Percentiles rank a stretch among this genome's conserved stretches.
phyloP scores from a whole-genome alignment of 2,329 filamentous ascomycete genomes.

The Ambrosiella xylebori region DNA sequence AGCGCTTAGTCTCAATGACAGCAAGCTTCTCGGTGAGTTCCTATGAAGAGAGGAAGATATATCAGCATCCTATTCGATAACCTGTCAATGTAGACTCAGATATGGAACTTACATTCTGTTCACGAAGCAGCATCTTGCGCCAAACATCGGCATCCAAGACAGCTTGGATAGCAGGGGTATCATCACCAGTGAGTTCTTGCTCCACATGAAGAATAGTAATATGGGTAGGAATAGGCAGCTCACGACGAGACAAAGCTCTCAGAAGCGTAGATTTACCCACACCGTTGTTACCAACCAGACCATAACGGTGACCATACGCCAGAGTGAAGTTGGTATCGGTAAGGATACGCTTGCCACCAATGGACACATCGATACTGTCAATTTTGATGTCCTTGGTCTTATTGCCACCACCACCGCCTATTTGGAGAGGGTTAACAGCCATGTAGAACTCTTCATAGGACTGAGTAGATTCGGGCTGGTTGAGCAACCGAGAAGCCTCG shows the following conservation, averaged over 20 bases:
- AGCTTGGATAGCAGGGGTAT: slow-evolving; percentile 85
- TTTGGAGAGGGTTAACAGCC: slow-evolving; percentile 90
- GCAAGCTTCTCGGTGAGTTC: slow-evolving; percentile 65
- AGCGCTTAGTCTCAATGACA: slow-evolving; percentile 59
- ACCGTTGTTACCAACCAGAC: slow-evolving; percentile 98
- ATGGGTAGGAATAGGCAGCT: slow-evolving; percentile 85
- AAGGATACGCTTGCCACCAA: slow-evolving; percentile 74
- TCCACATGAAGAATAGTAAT: slow-evolving; percentile 98
- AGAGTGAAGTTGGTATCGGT: slow-evolving; percentile 81
- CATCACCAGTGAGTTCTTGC: slow-evolving; percentile 91
- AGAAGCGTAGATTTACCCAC: slow-evolving; percentile 94
- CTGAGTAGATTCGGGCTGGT: slow-evolving; percentile 65
- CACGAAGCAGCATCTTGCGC: slow-evolving; percentile 82
- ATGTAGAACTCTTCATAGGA: slow-evolving; percentile 99
- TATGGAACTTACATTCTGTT: slow-evolving; percentile 52
- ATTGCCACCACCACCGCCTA: slow-evolving; percentile 51
- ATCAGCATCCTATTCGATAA: not conserved
- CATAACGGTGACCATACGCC: slow-evolving; percentile 84
- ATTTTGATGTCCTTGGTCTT: slow-evolving; percentile 99
- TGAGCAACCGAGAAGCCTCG: slow-evolving; percentile 78
- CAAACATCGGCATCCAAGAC: slow-evolving; percentile 96
- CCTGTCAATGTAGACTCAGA: not conserved
- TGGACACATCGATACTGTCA: slow-evolving; percentile 87
- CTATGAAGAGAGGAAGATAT: slow-evolving; percentile 17
- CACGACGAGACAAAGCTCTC: slow-evolving; percentile 77